These are phyloP conservation scores for Coemansia asiatica DNA, from an alignment of 192 early-diverging fungal species.

Conservation along the genomic window DNA sequence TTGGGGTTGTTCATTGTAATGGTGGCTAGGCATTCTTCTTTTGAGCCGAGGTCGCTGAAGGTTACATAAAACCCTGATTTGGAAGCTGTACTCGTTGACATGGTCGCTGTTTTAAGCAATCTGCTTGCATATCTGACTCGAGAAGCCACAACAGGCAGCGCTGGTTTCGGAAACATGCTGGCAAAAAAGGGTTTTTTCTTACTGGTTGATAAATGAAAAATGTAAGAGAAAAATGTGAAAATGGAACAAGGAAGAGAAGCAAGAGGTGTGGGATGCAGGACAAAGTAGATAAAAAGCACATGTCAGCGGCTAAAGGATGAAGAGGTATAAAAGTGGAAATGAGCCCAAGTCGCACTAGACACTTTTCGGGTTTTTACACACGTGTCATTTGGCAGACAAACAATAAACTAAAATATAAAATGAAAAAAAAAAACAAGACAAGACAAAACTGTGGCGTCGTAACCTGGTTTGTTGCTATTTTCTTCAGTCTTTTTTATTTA, in stretches of 20 bases:
- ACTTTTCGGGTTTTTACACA: too few relatives aligned
- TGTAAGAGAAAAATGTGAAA: neutral
- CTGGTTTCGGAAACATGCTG: neutral
- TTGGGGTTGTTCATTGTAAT: slow-evolving; percentile 32
- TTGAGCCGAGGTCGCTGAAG: slow-evolving; percentile 23
- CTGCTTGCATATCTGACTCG: neutral
- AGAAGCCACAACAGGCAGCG: neutral
- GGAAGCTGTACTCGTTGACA: neutral
- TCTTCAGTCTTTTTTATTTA: neutral
- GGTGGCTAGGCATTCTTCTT: slow-evolving; percentile 22
- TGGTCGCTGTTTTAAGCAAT: neutral
- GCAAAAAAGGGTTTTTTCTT: neutral
- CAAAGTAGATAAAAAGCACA: neutral
- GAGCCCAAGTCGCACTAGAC: too few relatives aligned
- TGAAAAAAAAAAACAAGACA: neutral
- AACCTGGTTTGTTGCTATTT: neutral
- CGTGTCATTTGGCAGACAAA: neutral
- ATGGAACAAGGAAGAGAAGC: neutral
- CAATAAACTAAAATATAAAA: neutral
- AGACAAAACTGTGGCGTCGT: neutral
- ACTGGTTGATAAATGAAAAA: neutral
- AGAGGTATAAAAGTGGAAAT: too few relatives aligned
- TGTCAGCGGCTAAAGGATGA: too few relatives aligned
- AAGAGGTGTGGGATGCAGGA: slow-evolving; percentile 6
- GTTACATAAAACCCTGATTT: slow-evolving; percentile 21